Percentiles rank a stretch among this genome's conserved stretches.
These are phyloP conservation scores for Candida wancherniae DNA, from an alignment of 805 yeast genomes.

Conservation along the genomic window DNA sequence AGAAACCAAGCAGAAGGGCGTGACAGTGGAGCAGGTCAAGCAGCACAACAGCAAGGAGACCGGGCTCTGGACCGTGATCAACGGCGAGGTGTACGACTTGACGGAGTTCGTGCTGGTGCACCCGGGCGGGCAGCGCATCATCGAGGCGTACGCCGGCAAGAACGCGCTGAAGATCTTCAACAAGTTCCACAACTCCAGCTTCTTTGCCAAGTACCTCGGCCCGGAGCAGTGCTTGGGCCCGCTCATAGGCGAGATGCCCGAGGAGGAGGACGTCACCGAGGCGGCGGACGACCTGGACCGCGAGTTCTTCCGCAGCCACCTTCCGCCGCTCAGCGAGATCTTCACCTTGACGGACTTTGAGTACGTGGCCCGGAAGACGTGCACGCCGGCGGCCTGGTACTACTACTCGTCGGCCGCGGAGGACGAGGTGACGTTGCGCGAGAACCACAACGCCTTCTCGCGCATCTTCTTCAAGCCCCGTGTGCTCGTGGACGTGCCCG, in stretches of 20 bases:
- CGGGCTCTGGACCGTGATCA: slow-evolving; percentile 29
- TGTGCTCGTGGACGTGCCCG: slow-evolving; percentile 73
- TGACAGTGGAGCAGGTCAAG: slow-evolving; percentile 13
- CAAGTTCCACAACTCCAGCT: slow-evolving; percentile 34
- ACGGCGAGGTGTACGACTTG: slow-evolving; percentile 32
- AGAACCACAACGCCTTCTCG: slow-evolving; percentile 86
- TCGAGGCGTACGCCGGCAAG: slow-evolving; percentile 40
- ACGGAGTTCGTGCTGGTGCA: slow-evolving; percentile 36
- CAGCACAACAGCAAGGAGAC: slow-evolving; percentile 7
- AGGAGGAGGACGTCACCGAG: slow-evolving; percentile 13
- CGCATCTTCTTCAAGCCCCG: slow-evolving; percentile 84
- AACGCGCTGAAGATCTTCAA: slow-evolving; percentile 45
- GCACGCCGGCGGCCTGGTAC: slow-evolving; percentile 33
- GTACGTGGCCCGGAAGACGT: slow-evolving; percentile 29
- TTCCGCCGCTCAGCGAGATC: slow-evolving; percentile 30
- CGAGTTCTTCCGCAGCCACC: slow-evolving; percentile 14
- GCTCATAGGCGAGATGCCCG: slow-evolving; percentile 18
- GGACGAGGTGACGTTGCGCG: slow-evolving; percentile 86
- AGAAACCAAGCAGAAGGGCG: slow-evolving; percentile 10
- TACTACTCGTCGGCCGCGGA: slow-evolving; percentile 85
- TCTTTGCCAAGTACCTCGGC: slow-evolving; percentile 17
- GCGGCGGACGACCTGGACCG: slow-evolving; percentile 18
- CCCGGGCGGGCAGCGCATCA: slow-evolving; percentile 45
- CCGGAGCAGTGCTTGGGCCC: slow-evolving; percentile 20
- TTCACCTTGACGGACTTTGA: slow-evolving; percentile 39